Evolutionary conservation across 1,284 basidiomycete species (phyloP).

Genomic region (Golubevia pallescens): DNA sequence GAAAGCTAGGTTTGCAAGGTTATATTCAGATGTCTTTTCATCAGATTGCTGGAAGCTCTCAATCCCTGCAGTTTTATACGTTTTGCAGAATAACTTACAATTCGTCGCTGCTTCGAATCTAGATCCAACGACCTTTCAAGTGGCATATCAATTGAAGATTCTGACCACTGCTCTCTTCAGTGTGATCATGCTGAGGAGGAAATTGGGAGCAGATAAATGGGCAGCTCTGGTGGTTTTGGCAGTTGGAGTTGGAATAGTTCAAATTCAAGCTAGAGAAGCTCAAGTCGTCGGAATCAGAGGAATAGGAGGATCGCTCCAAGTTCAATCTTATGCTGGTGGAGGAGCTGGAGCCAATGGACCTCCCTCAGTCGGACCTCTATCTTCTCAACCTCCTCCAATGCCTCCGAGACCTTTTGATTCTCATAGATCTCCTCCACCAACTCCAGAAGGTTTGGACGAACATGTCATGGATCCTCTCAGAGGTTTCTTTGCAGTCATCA

Average conservation of each 20-base stretch:
- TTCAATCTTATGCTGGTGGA: constrained; percentile 11
- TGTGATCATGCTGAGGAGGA: constrained; percentile 83
- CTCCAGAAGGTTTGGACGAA: constrained; percentile 30
- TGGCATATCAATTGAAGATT: constrained; percentile 70
- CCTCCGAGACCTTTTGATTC: constrained; percentile 51
- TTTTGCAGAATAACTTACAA: constrained; percentile 87
- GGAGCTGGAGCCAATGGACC: constrained; percentile 7
- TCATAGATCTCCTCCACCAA: constrained; percentile 50
- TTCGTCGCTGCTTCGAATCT: constrained; percentile 92
- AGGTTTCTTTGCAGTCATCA: constrained; percentile 82
- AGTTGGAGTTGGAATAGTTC: constrained; percentile 88
- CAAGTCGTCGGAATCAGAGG: too few relatives aligned
- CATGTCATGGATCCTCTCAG: constrained; percentile 78
- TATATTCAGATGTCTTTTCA: constrained; percentile 66
- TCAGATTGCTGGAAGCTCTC: constrained; percentile 94
- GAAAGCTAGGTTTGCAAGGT: too few relatives aligned
- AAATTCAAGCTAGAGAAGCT: constrained; percentile 71
- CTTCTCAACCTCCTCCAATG: constrained; percentile 25
- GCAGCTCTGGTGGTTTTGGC: constrained; percentile 81
- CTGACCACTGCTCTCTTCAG: constrained; percentile 94
- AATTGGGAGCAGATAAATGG: constrained; percentile 80
- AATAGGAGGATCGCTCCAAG: constrained; percentile 20
- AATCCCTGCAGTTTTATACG: constrained; percentile 91
- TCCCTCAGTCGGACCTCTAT: constrained; percentile 5
- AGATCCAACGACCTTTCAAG: constrained; percentile 91